Percentiles rank a stretch among this genome's conserved stretches.
Conservation (phyloP, 75 land plant species). For the Cryptomeria japonica region DNA sequence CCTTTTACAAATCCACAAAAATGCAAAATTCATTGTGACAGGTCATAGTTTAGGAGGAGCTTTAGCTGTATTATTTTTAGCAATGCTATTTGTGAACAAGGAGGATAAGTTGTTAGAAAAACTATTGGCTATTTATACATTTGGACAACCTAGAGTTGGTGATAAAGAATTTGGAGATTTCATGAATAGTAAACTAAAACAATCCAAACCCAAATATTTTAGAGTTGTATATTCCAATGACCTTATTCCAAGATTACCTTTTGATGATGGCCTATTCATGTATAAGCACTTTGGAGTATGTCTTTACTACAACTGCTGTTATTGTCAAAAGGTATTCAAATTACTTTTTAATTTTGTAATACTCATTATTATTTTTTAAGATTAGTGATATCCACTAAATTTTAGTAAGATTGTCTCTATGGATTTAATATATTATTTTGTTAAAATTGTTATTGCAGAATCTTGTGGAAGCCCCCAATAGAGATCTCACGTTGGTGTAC, state of each 20-base stretch:
- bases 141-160: conserved; percentile 42
- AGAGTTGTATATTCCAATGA: conserved; percentile 61
- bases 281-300: conserved; percentile 59
- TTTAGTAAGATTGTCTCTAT: neutral
- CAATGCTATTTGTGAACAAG: conserved; percentile 13
- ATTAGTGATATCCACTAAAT: neutral
- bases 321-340: conserved; percentile 7
- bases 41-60: conserved; percentile 48
- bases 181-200: conserved; percentile 5
- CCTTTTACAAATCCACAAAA: conserved; percentile 13
- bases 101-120: conserved; percentile 2
- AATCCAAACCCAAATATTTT: conserved; percentile 27
- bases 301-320: conserved; percentile 45
- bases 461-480: conserved; percentile 57
- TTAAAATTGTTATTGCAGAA: conserved; percentile 20
- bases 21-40: conserved; percentile 33
- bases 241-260: conserved; percentile 52
- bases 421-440: neutral
- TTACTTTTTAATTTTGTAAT: neutral
- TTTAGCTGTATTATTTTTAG: conserved; percentile 19
- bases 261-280: conserved; percentile 42
- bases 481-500: conserved; percentile 28
- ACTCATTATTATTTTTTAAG: neutral
- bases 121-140: conserved; percentile 17
- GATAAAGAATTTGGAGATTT: conserved; percentile 19